Evolutionary conservation across 2,329 filamentous ascomycete genomes (phyloP).

Genomic region (Plectosphaerella cucumerina): DNA sequence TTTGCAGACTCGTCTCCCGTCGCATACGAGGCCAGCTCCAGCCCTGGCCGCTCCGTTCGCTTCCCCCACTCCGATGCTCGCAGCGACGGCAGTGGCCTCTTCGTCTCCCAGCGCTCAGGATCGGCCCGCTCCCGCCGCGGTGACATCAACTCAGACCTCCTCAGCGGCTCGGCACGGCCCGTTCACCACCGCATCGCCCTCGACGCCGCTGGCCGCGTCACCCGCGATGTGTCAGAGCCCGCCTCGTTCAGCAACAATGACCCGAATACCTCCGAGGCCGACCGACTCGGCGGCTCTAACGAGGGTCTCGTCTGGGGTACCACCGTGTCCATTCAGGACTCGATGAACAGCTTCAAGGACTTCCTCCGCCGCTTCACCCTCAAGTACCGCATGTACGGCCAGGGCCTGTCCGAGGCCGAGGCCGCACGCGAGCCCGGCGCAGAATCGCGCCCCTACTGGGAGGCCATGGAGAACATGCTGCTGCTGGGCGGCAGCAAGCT

Average conservation of each 20-base stretch:
- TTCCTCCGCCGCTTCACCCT: slow-evolving; percentile 88
- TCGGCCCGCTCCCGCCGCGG: slow-evolving; percentile 64
- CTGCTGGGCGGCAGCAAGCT: slow-evolving; percentile 78
- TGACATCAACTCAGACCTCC: slow-evolving; percentile 80
- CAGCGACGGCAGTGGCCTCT: slow-evolving; percentile 83
- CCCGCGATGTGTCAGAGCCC: slow-evolving; percentile 54
- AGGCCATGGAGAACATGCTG: slow-evolving; percentile 86
- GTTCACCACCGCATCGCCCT: slow-evolving; percentile 50
- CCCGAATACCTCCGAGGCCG: slow-evolving; percentile 87
- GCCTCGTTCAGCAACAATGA: slow-evolving; percentile 61
- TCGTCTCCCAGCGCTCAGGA: slow-evolving; percentile 60
- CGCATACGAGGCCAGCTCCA: slow-evolving; percentile 85
- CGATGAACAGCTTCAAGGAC: slow-evolving; percentile 81
- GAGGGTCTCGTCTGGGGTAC: slow-evolving; percentile 93
- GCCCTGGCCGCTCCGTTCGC: slow-evolving; percentile 62
- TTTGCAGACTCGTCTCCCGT: slow-evolving; percentile 82
- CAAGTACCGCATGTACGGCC: slow-evolving; percentile 90
- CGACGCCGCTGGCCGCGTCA: slow-evolving; percentile 54
- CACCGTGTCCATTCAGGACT: slow-evolving; percentile 89
- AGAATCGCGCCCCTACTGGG: slow-evolving; percentile 76
- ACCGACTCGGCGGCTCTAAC: slow-evolving; percentile 76
- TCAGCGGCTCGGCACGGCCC: slow-evolving; percentile 49
- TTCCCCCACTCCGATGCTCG: slow-evolving; percentile 65
- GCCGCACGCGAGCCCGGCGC: slow-evolving; percentile 66
- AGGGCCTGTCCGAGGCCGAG: slow-evolving; percentile 76